Evolutionary conservation across 2,329 filamentous ascomycete species (phyloP).

Genomic region (Hypoxylon sp.): DNA sequence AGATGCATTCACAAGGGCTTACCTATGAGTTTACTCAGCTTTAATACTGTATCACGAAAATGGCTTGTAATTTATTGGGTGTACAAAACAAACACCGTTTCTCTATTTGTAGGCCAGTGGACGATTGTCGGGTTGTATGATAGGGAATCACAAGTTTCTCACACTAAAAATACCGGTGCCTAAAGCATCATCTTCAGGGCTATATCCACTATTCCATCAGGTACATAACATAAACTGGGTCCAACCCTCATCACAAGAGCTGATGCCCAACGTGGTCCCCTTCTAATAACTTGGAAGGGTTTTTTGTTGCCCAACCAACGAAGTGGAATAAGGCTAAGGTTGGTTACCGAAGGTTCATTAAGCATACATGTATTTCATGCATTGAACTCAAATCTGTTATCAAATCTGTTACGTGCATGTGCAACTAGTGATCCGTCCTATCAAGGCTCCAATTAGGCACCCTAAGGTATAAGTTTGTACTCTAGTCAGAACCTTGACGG

Average conservation of each 20-base stretch:
- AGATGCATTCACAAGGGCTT: conserved; percentile 12
- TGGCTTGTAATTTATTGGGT: conserved; percentile 2
- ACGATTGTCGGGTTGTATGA: neutral
- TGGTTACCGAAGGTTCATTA: conserved; percentile 38
- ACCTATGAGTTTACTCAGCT: conserved; percentile 4
- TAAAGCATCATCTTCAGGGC: neutral
- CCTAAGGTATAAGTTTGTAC: conserved; percentile 27
- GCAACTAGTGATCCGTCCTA: conserved; percentile 18
- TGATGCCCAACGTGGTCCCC: conserved; percentile 37
- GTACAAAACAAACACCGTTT: neutral
- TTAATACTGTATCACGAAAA: conserved; percentile 4
- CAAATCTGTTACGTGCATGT: conserved; percentile 38
- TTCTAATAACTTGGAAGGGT: conserved; percentile 27
- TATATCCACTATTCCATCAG: neutral
- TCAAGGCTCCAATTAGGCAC: conserved; percentile 14
- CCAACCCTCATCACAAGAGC: conserved; percentile 13
- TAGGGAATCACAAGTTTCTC: neutral
- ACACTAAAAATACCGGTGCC: neutral
- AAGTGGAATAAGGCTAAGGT: conserved; percentile 16
- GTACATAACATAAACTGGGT: conserved; percentile 15
- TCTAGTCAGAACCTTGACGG: conserved; percentile 3
- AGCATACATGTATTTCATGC: conserved; percentile 38
- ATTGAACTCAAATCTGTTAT: conserved; percentile 25
- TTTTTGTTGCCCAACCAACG: conserved; percentile 38
- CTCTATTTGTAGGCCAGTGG: neutral